These are phyloP conservation scores for Diaporthe vaccinii DNA, from an alignment of 2,329 filamentous ascomycete species.

Conservation along the genomic window DNA sequence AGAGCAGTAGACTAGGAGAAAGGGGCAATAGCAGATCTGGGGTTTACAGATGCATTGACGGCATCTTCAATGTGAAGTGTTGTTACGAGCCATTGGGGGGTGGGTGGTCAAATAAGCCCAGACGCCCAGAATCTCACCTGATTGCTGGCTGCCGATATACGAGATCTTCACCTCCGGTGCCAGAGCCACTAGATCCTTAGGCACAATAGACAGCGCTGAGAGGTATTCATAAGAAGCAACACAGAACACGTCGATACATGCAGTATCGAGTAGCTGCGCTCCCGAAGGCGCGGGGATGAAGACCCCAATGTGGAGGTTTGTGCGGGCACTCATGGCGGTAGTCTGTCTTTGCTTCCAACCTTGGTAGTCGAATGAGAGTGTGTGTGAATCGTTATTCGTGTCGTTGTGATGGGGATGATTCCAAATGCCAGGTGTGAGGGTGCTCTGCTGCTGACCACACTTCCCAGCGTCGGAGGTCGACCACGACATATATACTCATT, in stretches of 20 bases:
- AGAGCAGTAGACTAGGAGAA: background rate
- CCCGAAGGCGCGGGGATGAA: slow-evolving; percentile 56
- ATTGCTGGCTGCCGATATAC: slow-evolving; percentile 55
- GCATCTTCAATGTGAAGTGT: background rate
- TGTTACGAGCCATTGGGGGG: no score
- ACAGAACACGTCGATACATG: slow-evolving; percentile 64
- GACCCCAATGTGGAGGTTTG: slow-evolving; percentile 62
- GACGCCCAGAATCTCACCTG: background rate
- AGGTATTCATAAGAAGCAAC: slow-evolving; percentile 62
- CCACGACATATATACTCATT: background rate
- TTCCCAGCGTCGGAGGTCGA: background rate
- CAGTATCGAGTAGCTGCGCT: slow-evolving; percentile 64
- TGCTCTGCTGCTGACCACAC: background rate
- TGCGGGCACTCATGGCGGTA: slow-evolving; percentile 21
- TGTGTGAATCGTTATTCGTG: background rate
- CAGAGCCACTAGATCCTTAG: slow-evolving; percentile 53
- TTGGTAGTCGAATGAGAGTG: background rate
- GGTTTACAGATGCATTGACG: background rate
- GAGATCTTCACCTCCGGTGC: slow-evolving; percentile 59
- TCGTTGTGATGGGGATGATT: background rate
- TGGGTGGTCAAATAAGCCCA: no score
- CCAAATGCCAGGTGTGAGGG: background rate
- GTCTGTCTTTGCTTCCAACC: background rate
- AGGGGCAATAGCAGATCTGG: background rate
- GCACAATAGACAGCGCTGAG: slow-evolving; percentile 48